phyloP scores from a whole-genome alignment of 2,329 filamentous ascomycete genomes.

The Penicillium sp. region DNA sequence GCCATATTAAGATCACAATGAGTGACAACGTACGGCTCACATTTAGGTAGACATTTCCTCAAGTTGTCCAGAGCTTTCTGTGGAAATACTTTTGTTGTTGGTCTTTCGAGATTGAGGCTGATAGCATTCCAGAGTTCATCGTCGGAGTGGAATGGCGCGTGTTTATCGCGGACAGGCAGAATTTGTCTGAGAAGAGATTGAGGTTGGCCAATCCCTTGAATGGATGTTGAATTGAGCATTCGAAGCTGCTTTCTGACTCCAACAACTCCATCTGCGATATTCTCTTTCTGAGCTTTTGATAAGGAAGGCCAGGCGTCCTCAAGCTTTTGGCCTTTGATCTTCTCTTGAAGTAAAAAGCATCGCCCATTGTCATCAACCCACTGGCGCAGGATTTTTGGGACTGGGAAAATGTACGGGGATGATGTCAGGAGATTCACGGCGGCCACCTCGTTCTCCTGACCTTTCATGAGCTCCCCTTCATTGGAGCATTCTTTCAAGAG shows the following conservation, averaged over 20 bases:
- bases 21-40: constrained; percentile 27
- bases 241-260: constrained; percentile 13
- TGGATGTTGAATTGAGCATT: constrained; percentile 11
- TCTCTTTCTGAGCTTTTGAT: constrained; percentile 10
- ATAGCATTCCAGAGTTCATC: background rate
- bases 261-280: constrained; percentile 19
- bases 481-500: constrained; percentile 22
- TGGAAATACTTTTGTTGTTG: background rate
- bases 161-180: too few relatives aligned
- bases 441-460: constrained; percentile 6
- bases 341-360: constrained; percentile 17
- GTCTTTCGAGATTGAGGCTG: constrained; percentile 5
- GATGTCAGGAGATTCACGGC: constrained; percentile 8
- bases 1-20: constrained; percentile 31
- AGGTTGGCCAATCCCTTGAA: constrained; percentile 17
- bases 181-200: too few relatives aligned
- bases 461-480: background rate
- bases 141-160: background rate
- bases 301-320: constrained; percentile 18
- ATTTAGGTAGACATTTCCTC: constrained; percentile 20
- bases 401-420: constrained; percentile 11
- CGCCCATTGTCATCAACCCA: constrained; percentile 19
- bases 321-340: constrained; percentile 17
- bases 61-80: constrained; percentile 15
- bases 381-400: constrained; percentile 17